Conservation (phyloP, 1,284 basidiomycete genomes). For the Microbotryomycetes sp. region DNA sequence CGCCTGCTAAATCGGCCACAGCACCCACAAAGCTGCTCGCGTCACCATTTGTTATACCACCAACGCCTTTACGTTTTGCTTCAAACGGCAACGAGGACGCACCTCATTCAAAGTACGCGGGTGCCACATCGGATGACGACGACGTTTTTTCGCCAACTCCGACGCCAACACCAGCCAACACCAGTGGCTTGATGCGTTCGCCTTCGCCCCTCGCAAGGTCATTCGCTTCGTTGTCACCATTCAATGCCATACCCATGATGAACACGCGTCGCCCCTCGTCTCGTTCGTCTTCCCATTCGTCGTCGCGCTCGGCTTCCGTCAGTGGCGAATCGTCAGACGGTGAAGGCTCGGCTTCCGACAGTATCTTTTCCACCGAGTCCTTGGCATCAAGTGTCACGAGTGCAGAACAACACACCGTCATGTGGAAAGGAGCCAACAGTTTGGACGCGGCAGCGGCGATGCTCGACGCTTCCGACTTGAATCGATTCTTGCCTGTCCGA, state of each 20-base stretch:
- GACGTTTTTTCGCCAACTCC: neutral
- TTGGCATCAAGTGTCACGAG: constrained; percentile 11
- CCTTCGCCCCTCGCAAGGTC: neutral
- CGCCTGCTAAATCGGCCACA: constrained; percentile 9
- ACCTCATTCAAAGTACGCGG: neutral
- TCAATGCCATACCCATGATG: constrained; percentile 10
- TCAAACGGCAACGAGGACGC: constrained; percentile 7
- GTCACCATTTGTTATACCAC: constrained; percentile 27
- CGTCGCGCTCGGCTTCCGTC: neutral
- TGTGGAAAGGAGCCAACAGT: constrained; percentile 21
- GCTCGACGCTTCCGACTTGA: constrained; percentile 14
- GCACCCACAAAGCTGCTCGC: constrained; percentile 27
- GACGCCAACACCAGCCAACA: neutral
- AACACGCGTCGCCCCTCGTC: constrained; percentile 21
- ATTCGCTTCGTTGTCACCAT: neutral
- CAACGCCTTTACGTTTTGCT: constrained; percentile 25
- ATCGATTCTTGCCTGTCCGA: constrained; percentile 19
- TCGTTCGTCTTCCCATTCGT: constrained; percentile 23
- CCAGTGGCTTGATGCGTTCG: neutral
- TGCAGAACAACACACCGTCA: neutral
- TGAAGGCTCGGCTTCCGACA: constrained; percentile 22
- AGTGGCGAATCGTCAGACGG: constrained; percentile 7
- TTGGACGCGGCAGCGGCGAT: constrained; percentile 8
- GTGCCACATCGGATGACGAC: neutral
- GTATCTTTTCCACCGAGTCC: constrained; percentile 20